These are phyloP conservation scores for Blastocladiella emersonii DNA, from an alignment of 371 early-diverging fungal species.

Conservation along the genomic window DNA sequence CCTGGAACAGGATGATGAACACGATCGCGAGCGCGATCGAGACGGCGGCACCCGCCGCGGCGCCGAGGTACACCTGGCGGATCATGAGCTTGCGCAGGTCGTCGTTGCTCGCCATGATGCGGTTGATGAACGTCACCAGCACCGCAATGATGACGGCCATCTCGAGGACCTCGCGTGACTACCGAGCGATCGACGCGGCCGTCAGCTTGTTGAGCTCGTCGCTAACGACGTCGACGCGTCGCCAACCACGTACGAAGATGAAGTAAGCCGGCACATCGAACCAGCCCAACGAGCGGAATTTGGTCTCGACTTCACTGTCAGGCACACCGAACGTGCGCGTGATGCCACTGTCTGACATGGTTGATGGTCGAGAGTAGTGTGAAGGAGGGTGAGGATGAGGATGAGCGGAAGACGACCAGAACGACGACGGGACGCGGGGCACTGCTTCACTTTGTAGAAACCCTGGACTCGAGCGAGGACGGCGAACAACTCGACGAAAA, in stretches of 20 bases:
- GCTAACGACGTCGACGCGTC: too few relatives aligned
- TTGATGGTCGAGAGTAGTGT: too few relatives aligned
- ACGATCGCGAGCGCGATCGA: not conserved
- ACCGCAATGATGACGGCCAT: not conserved
- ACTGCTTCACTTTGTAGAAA: too few relatives aligned
- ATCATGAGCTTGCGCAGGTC: not conserved
- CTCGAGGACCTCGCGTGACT: not conserved
- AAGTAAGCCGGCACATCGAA: not conserved
- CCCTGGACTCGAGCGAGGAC: too few relatives aligned
- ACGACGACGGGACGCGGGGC: too few relatives aligned
- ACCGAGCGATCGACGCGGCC: not conserved
- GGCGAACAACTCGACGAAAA: too few relatives aligned
- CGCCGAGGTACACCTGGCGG: not conserved
- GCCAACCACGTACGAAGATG: not conserved
- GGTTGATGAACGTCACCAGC: slow-evolving; percentile 2
- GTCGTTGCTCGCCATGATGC: not conserved
- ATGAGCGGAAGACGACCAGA: too few relatives aligned
- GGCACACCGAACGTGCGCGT: not conserved
- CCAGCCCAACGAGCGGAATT: not conserved
- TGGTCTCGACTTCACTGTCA: not conserved
- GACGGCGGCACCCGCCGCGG: not conserved
- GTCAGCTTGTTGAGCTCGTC: not conserved
- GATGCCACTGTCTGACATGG: not conserved
- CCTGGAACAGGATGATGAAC: not conserved
- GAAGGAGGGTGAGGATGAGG: too few relatives aligned